phyloP scores from a whole-genome alignment of 768 basidiomycete species.

The Royoungia palumana region DNA sequence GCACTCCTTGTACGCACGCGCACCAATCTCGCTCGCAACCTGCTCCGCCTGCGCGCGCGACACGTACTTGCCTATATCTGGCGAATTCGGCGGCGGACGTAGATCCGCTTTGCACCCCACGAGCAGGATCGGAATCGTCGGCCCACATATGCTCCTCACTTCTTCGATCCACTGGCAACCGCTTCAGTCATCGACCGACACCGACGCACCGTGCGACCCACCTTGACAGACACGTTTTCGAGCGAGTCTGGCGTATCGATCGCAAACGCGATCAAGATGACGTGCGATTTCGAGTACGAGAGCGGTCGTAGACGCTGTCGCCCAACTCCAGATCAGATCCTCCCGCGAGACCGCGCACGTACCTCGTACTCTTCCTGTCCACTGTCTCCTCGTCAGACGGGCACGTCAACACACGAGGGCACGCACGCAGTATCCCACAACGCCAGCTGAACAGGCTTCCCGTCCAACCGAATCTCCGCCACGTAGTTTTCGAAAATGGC shows the following conservation, averaged over 20 bases:
- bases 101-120: conserved; percentile 97
- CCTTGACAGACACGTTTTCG: conserved; percentile 94
- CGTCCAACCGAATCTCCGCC: conserved; percentile 95
- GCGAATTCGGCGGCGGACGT: conserved; percentile 54
- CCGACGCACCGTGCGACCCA: conserved; percentile 21
- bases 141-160: conserved; percentile 93
- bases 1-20: conserved; percentile 92
- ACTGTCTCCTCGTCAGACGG: conserved; percentile 39
- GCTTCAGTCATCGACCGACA: neutral
- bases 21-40: conserved; percentile 81
- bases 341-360: neutral
- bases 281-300: conserved; percentile 97
- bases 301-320: conserved; percentile 85
- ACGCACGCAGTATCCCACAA: conserved; percentile 99
- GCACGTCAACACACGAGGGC: neutral
- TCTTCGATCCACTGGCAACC: conserved; percentile 90
- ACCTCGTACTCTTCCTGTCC: conserved; percentile 99
- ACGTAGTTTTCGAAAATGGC: conserved; percentile 99
- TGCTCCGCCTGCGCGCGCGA: conserved; percentile 78
- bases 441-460: conserved; percentile 95
- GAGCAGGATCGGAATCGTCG: conserved; percentile 87
- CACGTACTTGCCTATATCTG: conserved; percentile 55
- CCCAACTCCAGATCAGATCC: neutral
- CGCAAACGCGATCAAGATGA: conserved; percentile 96
- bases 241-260: conserved; percentile 96